Evolutionary conservation across 345 rosid species (phyloP).

Genomic region (Firmiana major): DNA sequence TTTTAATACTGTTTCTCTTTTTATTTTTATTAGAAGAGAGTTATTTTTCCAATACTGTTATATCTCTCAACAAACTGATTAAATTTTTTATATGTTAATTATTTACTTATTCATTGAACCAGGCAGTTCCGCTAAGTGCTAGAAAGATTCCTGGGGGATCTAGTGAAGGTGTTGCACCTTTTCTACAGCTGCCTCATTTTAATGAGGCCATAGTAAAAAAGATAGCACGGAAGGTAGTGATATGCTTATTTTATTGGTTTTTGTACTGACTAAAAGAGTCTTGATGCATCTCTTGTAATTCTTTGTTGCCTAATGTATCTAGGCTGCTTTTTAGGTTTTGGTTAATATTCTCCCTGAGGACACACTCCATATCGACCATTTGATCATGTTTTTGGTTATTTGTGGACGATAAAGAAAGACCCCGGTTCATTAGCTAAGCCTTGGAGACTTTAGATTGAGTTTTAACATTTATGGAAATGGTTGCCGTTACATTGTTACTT

Average conservation of each 20-base stretch:
- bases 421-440: not conserved
- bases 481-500: not conserved
- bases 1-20: not conserved
- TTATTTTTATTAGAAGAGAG: not conserved
- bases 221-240: conserved; percentile 81
- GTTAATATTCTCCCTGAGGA: not conserved
- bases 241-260: not conserved
- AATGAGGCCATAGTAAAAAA: conserved; percentile 77
- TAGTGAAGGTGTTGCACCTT: conserved; percentile 86
- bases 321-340: conserved; percentile 1
- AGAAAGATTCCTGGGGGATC: conserved; percentile 88
- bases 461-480: not conserved
- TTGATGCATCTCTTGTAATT: not conserved
- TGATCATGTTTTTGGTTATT: not conserved
- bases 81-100: conserved; percentile 1
- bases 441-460: not conserved
- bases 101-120: conserved; percentile 22
- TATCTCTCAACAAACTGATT: not conserved
- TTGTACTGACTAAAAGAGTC: not conserved
- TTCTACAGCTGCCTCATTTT: conserved; percentile 93
- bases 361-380: not conserved
- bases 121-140: conserved; percentile 99
- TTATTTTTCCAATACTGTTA: not conserved
- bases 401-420: not conserved
- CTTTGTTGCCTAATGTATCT: not conserved